Evolutionary conservation across 148 eudicot species (phyloP), one percentile per base, ranked within the genome.

Genomic region (Agrostemma githago): DNA sequence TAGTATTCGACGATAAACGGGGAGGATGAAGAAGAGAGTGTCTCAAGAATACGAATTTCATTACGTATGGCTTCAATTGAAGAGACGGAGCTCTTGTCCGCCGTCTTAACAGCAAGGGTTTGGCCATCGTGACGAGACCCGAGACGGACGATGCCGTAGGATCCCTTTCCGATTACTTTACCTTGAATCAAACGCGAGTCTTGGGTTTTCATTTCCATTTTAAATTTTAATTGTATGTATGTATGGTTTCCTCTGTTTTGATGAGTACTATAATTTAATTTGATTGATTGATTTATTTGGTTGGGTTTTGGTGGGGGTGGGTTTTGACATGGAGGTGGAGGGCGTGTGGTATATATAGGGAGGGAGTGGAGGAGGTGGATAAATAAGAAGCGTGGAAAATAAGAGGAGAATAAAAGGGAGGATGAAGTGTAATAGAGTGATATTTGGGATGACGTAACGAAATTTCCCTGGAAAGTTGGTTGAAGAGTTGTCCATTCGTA

Each of bases 61-160:
- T 86, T 93, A 74, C 84, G 89, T n/a, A 93, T 17, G 1, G 91
- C 91, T 1, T 76, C 76, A 0, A 74, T 0, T 8, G 80, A 62
- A 8, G 38, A 37, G 20, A 75, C 14, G 1, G 79, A 63, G 8
- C 26, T 54, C 8, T 75, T 73, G 3, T 70, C 74, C 0, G 88
- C 91, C 0, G 95, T 85, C 53, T 93, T 93, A 3, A 89, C 92
- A 4, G 98, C 98, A 61, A 89, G 87, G 0, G 75, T 62, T 4
- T 57, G 51, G 4, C 87, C 90, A 80, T 75, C 82, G 3, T 76
- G 38, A 3, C 77, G 26, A n/a, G 88, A 65, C 0, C 85, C 96
- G 7, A 79, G 38, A 19, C 60, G 72, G 2, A 93, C 98, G 0
- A 88, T 75, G 1, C 91, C 98, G 63, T 75, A 88, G 0, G 89